Evolutionary conservation across 805 yeast genomes (phyloP), one percentile per base, ranked within the genome.

Genomic region (Zygotorulaspora chibaensis): DNA sequence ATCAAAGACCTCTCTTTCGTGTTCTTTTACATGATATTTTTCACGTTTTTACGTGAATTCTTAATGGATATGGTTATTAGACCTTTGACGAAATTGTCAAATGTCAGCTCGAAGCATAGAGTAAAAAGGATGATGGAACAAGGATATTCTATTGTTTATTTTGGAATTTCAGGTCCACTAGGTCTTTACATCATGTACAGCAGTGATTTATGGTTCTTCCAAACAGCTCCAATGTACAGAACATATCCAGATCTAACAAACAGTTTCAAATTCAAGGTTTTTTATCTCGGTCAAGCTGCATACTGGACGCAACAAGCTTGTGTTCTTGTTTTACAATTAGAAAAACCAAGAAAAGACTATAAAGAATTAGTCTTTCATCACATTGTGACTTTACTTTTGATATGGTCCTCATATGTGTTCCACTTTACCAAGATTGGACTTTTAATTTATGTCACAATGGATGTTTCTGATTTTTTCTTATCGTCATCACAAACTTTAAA

Each of bases 291-390:
- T 34, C 98, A 93, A 70, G 97, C 98, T 5, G 85, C 97, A 4
- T 93, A 88, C 67, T 93, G 99, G 99, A 81, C 89, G 16, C 99
- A 93, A 71, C 99, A 93, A 69, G 83, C 95, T 1, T 81, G 86
- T 34, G 85, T 93, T 27, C 73, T 93, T 53, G 69, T 80, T 38
- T 73, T 93, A 52, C 96, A 85, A 66, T 75, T 93, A 50, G 99
- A 93, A 68, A 87, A 87, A 65, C 98, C 96, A 47, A 79, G 99
- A 67, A 90, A 89, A 67, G 99, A 93, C 66, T 90, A 82, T 69
- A 72, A 81, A 57, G 99, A 93, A 68, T 76, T 93, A 50, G 87
- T 91, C 33, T 81, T 87, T 66, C 99, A 93, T 67, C 99, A 93
- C 65, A 77, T 93, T 51, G 81, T 93, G 52, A 93, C 99, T 20